Percentiles rank a stretch among this genome's conserved stretches.
Conservation (phyloP, 352 stramenopile genomes). For the Phytopythium sindhum region DNA sequence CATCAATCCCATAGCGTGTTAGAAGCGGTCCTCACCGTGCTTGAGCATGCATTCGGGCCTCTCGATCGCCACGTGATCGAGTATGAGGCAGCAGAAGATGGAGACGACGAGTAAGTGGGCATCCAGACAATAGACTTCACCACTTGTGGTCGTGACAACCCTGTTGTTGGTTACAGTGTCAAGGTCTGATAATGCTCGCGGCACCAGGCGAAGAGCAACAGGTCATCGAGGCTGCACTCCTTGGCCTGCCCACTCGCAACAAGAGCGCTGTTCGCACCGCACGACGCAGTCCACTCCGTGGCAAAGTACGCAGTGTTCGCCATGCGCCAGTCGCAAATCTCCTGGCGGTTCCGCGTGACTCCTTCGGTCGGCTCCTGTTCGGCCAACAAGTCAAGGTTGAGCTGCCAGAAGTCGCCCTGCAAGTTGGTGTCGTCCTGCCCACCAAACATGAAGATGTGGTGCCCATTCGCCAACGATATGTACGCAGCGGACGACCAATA, state of each 20-base stretch:
- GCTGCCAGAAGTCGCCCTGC: slow-evolving; percentile 56
- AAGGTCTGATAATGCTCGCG: slow-evolving; percentile 48
- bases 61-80: slow-evolving; percentile 40
- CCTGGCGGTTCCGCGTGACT: slow-evolving; percentile 17
- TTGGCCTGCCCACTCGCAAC: slow-evolving; percentile 13
- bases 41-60: slow-evolving; percentile 32
- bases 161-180: slow-evolving; percentile 21
- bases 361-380: slow-evolving; percentile 22
- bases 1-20: slow-evolving; percentile 56
- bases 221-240: slow-evolving; percentile 37
- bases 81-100: slow-evolving; percentile 35
- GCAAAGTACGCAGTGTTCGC: slow-evolving; percentile 29
- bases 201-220: slow-evolving; percentile 59
- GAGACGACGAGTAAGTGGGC: neutral
- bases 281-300: slow-evolving; percentile 38
- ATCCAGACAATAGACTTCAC: neutral
- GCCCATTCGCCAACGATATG: slow-evolving; percentile 9
- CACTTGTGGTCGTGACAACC: neutral
- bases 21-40: slow-evolving; percentile 38
- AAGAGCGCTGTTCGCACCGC: slow-evolving; percentile 21
- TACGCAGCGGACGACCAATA: slow-evolving; percentile 33
- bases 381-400: slow-evolving; percentile 33
- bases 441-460: slow-evolving; percentile 53
- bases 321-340: slow-evolving; percentile 45
- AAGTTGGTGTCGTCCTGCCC: slow-evolving; percentile 65